phyloP scores from a whole-genome alignment of 23 red algal species.

The Gracilaria domingensis region DNA sequence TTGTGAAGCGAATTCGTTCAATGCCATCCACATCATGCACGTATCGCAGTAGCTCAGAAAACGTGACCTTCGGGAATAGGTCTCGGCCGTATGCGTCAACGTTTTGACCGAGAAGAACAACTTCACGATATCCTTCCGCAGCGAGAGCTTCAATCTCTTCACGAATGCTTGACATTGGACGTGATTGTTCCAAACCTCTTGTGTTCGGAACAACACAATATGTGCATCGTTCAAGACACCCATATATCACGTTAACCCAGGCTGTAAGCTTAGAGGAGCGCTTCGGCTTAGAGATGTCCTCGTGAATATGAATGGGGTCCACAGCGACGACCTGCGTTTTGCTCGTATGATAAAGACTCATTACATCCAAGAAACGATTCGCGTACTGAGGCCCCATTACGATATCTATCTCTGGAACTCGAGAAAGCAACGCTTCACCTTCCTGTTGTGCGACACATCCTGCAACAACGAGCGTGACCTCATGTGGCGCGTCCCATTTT shows the following conservation, averaged over 20 bases:
- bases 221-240: slow-evolving; percentile 86
- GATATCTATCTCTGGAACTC: slow-evolving; percentile 90
- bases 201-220: slow-evolving; percentile 77
- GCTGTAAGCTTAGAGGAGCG: slow-evolving; percentile 72
- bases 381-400: slow-evolving; percentile 97
- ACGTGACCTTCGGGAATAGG: slow-evolving; percentile 63
- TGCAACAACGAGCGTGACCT: slow-evolving; percentile 87
- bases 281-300: slow-evolving; percentile 86
- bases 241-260: slow-evolving; percentile 98
- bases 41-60: slow-evolving; percentile 76
- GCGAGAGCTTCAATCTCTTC: slow-evolving; percentile 77
- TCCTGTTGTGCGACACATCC: slow-evolving; percentile 98
- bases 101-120: slow-evolving; percentile 93
- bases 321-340: slow-evolving; percentile 85
- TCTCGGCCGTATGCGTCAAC: slow-evolving; percentile 96
- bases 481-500: slow-evolving; percentile 72
- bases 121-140: slow-evolving; percentile 79
- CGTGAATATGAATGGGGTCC: slow-evolving; percentile 92
- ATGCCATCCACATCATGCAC: slow-evolving; percentile 87
- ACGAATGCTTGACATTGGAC: slow-evolving; percentile 78
- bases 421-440: slow-evolving; percentile 70
- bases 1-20: slow-evolving; percentile 83
- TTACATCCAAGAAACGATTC: slow-evolving; percentile 86
- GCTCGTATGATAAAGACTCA: slow-evolving; percentile 73
- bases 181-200: slow-evolving; percentile 89